phyloP scores from a whole-genome alignment of 2,329 filamentous ascomycete species.

The Davidsoniella virescens region DNA sequence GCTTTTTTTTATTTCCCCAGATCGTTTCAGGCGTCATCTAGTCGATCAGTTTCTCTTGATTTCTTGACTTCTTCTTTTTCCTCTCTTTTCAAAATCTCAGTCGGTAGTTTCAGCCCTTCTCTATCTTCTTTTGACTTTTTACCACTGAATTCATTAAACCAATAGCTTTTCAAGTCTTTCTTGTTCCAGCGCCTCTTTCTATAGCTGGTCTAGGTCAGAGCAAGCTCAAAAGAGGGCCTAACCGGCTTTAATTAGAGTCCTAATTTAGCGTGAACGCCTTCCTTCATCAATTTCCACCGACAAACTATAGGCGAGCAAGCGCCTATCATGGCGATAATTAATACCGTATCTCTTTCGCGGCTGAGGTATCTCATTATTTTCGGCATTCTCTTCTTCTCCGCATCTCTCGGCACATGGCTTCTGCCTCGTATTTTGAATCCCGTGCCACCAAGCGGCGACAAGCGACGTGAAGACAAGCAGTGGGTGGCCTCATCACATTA shows the following conservation, averaged over 20 bases:
- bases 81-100: neutral
- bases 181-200: no score
- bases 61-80: neutral
- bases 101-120: neutral
- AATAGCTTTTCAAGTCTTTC: no score
- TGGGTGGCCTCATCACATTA: conserved; percentile 60
- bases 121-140: no score
- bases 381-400: conserved; percentile 23
- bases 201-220: no score
- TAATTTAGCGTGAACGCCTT: neutral
- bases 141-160: no score
- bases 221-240: no score
- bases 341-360: conserved; percentile 23
- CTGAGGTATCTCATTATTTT: conserved; percentile 29
- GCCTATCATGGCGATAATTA: neutral
- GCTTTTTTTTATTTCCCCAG: no score
- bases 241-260: no score
- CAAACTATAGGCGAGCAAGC: neutral
- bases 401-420: conserved; percentile 33
- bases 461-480: conserved; percentile 42
- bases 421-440: conserved; percentile 44
- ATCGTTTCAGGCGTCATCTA: no score
- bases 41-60: neutral
- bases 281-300: no score
- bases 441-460: conserved; percentile 42